Conservation (phyloP, 208 protist genomes). For the Herpetomonas samuelpessoai region DNA sequence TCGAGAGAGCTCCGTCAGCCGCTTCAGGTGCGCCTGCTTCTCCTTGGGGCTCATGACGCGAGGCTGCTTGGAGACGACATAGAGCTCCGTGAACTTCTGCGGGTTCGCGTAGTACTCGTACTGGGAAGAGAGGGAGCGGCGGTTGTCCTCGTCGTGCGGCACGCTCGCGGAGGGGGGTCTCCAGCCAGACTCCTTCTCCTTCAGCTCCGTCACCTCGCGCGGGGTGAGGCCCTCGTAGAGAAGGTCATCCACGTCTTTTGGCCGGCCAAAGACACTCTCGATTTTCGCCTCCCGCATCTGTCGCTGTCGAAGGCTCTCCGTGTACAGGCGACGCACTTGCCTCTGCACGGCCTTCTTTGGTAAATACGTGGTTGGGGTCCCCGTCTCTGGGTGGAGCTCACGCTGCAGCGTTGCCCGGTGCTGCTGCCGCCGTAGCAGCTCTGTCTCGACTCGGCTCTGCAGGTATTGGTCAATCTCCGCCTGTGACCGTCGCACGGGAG, state of each 20-base stretch:
- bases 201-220: conserved; percentile 9
- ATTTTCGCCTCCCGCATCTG: conserved; percentile 31
- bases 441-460: conserved; percentile 51
- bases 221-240: not conserved
- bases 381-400: conserved; percentile 48
- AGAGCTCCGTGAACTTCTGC: conserved; percentile 21
- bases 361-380: conserved; percentile 17
- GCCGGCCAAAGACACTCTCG: conserved; percentile 32
- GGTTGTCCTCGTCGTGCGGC: conserved; percentile 46
- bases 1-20: conserved; percentile 41
- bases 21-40: conserved; percentile 19
- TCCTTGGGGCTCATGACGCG: conserved; percentile 17
- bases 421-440: conserved; percentile 71
- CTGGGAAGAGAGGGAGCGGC: conserved; percentile 50
- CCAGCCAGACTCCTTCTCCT: conserved; percentile 43
- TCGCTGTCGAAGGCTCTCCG: conserved; percentile 42
- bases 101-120: conserved; percentile 45
- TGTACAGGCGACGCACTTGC: conserved; percentile 73
- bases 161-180: conserved; percentile 43
- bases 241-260: conserved; percentile 17
- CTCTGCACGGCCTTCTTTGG: conserved; percentile 24
- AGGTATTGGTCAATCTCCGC: conserved; percentile 67
- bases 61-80: conserved; percentile 13
- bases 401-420: conserved; percentile 46
- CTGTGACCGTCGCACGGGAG: conserved; percentile 41